phyloP scores from a whole-genome alignment of 768 basidiomycete genomes.

The Boletus sp. region DNA sequence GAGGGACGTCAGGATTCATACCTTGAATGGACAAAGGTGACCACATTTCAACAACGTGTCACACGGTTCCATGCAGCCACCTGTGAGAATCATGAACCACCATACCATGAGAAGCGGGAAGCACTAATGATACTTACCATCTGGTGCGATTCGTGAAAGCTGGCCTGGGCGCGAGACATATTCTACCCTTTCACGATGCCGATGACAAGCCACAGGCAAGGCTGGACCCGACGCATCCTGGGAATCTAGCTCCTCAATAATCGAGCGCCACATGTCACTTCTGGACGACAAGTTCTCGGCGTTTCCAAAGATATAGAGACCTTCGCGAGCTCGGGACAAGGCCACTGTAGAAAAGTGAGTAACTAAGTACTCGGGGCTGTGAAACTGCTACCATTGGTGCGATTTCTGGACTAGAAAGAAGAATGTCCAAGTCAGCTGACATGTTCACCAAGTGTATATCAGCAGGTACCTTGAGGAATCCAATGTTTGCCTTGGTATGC shows the following conservation, averaged over 20 bases:
- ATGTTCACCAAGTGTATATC: neutral
- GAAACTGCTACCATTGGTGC: constrained; percentile 47
- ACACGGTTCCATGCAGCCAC: constrained; percentile 64
- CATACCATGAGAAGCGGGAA: neutral
- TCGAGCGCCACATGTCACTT: constrained; percentile 55
- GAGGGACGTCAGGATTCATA: constrained; percentile 20
- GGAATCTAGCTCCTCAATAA: constrained; percentile 56
- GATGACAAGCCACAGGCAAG: constrained; percentile 57
- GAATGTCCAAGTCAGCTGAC: neutral
- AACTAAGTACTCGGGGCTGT: neutral
- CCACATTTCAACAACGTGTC: constrained; percentile 55
- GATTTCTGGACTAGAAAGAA: constrained; percentile 47
- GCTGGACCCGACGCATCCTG: constrained; percentile 46
- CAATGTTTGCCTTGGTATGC: constrained; percentile 45
- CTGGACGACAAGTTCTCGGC: constrained; percentile 49
- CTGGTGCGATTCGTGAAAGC: constrained; percentile 51
- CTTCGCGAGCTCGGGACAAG: constrained; percentile 70
- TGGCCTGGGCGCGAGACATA: constrained; percentile 50
- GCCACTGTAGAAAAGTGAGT: constrained; percentile 45
- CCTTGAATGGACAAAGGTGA: constrained; percentile 63
- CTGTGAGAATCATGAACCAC: constrained; percentile 27
- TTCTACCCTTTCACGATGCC: constrained; percentile 46
- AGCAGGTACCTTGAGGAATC: constrained; percentile 63
- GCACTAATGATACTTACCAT: constrained; percentile 38
- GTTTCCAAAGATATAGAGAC: constrained; percentile 73